Evolutionary conservation across 108 stramenopile species (phyloP).

Genomic region (Epithemia pelagica): DNA sequence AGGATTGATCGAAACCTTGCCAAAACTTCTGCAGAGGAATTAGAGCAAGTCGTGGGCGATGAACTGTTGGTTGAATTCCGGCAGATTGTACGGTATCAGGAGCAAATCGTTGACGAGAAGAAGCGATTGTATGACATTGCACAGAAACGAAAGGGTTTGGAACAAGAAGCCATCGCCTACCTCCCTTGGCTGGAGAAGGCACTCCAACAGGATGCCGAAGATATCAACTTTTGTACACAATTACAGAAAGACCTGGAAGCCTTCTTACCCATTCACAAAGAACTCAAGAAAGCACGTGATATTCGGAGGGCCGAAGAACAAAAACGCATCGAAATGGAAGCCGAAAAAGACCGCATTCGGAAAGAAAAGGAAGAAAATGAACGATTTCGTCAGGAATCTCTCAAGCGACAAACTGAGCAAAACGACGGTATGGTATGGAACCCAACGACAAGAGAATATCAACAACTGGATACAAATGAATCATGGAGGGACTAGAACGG

Average conservation of each 20-base stretch:
- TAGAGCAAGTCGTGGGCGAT: slow-evolving; percentile 25
- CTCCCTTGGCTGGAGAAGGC: slow-evolving; percentile 61
- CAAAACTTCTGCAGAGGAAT: slow-evolving; percentile 10
- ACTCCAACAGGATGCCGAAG: slow-evolving; percentile 65
- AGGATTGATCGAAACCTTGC: slow-evolving; percentile 18
- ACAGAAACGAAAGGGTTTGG: slow-evolving; percentile 32
- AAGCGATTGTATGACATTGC: slow-evolving; percentile 54
- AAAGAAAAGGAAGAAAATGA: slow-evolving; percentile 40
- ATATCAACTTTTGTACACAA: slow-evolving; percentile 46
- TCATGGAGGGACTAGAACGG: slow-evolving; percentile 68
- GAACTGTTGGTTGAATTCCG: slow-evolving; percentile 37
- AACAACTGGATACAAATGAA: slow-evolving; percentile 74
- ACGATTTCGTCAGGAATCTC: slow-evolving; percentile 46
- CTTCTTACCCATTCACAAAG: slow-evolving; percentile 39
- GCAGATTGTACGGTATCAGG: slow-evolving; percentile 31
- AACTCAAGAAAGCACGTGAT: slow-evolving; percentile 45
- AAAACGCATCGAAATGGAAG: slow-evolving; percentile 38
- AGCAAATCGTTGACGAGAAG: slow-evolving; percentile 31
- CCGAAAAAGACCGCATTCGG: slow-evolving; percentile 44
- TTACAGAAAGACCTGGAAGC: slow-evolving; percentile 40
- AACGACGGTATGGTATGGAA: slow-evolving; percentile 84
- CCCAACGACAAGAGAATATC: slow-evolving; percentile 66
- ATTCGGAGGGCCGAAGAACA: no score
- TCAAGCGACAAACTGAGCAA: slow-evolving; percentile 60
- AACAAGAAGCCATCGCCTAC: slow-evolving; percentile 58